Base-by-base conservation (phyloP, 306 rosid species). In the Sophora flavescens region DNA sequence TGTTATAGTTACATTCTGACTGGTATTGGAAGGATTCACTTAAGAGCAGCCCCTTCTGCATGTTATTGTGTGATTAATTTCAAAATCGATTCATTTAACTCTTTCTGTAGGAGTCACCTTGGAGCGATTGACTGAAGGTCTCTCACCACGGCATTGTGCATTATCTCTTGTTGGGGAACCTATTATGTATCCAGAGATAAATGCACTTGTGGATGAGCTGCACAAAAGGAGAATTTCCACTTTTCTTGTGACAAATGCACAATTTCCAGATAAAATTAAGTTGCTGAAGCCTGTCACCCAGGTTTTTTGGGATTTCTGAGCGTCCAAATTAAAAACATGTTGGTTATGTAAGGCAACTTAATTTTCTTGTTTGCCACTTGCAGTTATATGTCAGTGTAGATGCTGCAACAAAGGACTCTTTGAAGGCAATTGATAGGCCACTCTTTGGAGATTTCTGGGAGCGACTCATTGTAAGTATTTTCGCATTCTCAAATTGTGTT, bases 401-500 rank as follows among this genome's bases (percentile, higher is more conserved):
- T 88, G 99, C 99, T 74, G 99, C 87, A 52, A 95, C 99, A 12
- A 95, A 90, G 83, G 97, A 95, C 63, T 83, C 90, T 81, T 81
- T 95, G 83, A 95, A 95, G 89, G 99, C 99, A 63, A 95, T 95
- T 72, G 99, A 95, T 81, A 92, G 97, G 73, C 97, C 97, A 65
- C 97, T 95, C 42, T 95, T 95, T 88, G 97, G 96, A 70, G 97
- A 95, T 83, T 95, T 95, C 79, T 95, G 99, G 99, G 99, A 95
- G 74, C 85, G 99, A 79, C 89, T 95, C 82, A 78, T 92, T 73
- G 99, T 95, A 78, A 89, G 97, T 79, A 14, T 77, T 56, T 78
- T 63, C 62, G 71, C 10, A 1, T 42, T 61, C 51, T 4, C 32
- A 35, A 28, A 15, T 54, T 71, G 39, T 9, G 50, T 44, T 44